Evolutionary conservation across 176 grass and related monocot species (phyloP).

Genomic region (Aechmea fasciata): DNA sequence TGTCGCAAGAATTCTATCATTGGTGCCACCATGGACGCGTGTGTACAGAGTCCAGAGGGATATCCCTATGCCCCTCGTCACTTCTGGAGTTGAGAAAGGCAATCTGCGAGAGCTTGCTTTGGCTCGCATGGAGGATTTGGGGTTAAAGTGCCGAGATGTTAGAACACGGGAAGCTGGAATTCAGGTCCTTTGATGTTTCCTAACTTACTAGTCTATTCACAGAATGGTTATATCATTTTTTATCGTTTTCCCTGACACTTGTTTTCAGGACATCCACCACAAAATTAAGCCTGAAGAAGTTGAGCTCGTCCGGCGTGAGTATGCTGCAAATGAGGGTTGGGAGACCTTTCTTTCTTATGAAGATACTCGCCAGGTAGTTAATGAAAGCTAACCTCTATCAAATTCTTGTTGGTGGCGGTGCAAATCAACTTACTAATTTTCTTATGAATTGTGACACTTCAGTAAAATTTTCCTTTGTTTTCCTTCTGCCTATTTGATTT

Average conservation of each 20-base stretch:
- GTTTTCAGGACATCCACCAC: slow-evolving; percentile 75
- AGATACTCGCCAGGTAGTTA: slow-evolving; percentile 78
- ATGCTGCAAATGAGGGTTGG: slow-evolving; percentile 96
- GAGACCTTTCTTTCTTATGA: slow-evolving; percentile 97
- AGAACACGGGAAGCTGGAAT: slow-evolving; percentile 97
- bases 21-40: slow-evolving; percentile 95
- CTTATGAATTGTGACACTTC: too few relatives aligned
- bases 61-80: slow-evolving; percentile 99
- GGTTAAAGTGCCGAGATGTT: slow-evolving; percentile 95
- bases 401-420: not conserved
- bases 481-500: too few relatives aligned
- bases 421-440: too few relatives aligned
- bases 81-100: slow-evolving; percentile 96
- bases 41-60: slow-evolving; percentile 94
- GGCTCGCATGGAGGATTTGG: slow-evolving; percentile 88
- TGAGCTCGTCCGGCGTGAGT: slow-evolving; percentile 87
- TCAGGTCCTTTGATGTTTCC: slow-evolving; percentile 41
- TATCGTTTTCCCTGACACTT: slow-evolving; percentile 4
- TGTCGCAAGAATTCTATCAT: slow-evolving; percentile 82
- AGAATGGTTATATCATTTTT: not conserved
- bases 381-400: not conserved
- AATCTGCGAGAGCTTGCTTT: slow-evolving; percentile 96
- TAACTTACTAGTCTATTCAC: not conserved
- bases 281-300: slow-evolving; percentile 96
- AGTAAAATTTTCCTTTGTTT: too few relatives aligned